phyloP scores from a whole-genome alignment of 805 yeast genomes.

The Priceomyces medius region DNA sequence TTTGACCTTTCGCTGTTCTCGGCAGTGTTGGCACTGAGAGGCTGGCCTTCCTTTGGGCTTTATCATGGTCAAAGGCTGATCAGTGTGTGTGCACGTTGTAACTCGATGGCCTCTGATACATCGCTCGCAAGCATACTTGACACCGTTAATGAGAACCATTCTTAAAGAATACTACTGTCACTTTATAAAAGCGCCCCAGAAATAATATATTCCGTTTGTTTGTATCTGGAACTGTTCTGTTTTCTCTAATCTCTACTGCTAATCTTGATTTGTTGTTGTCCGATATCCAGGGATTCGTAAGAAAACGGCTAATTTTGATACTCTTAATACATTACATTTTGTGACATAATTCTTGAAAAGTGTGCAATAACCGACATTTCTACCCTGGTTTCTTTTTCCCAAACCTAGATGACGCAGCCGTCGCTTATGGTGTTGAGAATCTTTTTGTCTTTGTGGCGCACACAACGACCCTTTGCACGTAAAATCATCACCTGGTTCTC shows the following conservation, averaged over 20 bases:
- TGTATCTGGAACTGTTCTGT: neutral
- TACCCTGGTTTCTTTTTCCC: neutral
- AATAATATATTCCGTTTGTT: neutral
- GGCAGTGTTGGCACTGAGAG: conserved; percentile 85
- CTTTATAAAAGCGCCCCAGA: conserved; percentile 1
- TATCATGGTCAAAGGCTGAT: conserved; percentile 86
- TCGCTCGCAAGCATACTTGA: conserved; percentile 93
- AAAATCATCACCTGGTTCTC: no score
- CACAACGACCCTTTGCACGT: no score
- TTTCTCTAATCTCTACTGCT: neutral
- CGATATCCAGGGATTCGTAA: neutral
- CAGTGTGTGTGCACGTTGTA: conserved; percentile 88
- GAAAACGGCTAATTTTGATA: neutral
- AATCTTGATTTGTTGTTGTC: neutral
- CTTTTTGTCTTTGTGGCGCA: no score
- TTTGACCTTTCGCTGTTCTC: conserved; percentile 66
- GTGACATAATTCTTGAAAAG: neutral
- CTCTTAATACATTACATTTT: neutral
- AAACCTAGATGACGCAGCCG: neutral
- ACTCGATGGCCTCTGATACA: conserved; percentile 97
- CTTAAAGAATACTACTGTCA: conserved; percentile 7
- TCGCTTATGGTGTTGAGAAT: no score
- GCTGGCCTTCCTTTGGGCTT: conserved; percentile 97
- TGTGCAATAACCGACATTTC: neutral
- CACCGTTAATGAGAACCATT: conserved; percentile 90